Conservation (phyloP, 73 alveolate species). For the Halteria grandinella region DNA sequence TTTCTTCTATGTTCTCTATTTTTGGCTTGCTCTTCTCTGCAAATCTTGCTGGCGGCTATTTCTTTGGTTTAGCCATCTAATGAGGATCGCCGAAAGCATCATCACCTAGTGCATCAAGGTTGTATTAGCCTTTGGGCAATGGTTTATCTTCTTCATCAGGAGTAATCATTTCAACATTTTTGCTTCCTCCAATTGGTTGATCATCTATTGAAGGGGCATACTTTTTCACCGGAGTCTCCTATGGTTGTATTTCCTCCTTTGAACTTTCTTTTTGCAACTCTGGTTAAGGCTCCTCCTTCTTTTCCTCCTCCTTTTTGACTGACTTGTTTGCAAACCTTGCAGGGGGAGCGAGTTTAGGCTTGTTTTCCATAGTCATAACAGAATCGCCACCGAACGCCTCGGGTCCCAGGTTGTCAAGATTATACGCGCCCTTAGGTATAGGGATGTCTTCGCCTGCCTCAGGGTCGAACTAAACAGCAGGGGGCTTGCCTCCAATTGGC, state of each 20-base stretch:
- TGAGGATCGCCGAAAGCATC: conserved; percentile 25
- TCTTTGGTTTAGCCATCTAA: too few relatives aligned
- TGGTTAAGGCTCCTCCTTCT: background rate
- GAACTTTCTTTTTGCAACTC: background rate
- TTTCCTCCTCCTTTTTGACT: conserved; percentile 13
- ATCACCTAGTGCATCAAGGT: conserved; percentile 16
- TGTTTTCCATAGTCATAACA: too few relatives aligned
- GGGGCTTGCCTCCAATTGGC: conserved; percentile 11
- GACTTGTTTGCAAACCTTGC: background rate
- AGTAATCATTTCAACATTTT: too few relatives aligned
- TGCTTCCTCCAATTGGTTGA: conserved; percentile 43
- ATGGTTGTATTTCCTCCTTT: too few relatives aligned
- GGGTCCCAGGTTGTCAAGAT: conserved; percentile 30
- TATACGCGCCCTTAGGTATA: conserved; percentile 32
- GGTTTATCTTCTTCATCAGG: too few relatives aligned
- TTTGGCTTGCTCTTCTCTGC: too few relatives aligned
- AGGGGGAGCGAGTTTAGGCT: conserved; percentile 8
- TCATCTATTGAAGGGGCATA: conserved; percentile 22
- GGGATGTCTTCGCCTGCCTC: conserved; percentile 25
- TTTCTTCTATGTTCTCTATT: too few relatives aligned
- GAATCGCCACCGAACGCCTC: too few relatives aligned
- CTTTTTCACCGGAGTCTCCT: too few relatives aligned
- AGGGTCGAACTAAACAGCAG: too few relatives aligned
- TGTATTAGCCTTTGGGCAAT: background rate
- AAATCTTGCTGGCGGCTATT: too few relatives aligned